These are phyloP conservation scores for Fragaria iinumae DNA, from an alignment of 306 rosid species.

Conservation along the genomic window DNA sequence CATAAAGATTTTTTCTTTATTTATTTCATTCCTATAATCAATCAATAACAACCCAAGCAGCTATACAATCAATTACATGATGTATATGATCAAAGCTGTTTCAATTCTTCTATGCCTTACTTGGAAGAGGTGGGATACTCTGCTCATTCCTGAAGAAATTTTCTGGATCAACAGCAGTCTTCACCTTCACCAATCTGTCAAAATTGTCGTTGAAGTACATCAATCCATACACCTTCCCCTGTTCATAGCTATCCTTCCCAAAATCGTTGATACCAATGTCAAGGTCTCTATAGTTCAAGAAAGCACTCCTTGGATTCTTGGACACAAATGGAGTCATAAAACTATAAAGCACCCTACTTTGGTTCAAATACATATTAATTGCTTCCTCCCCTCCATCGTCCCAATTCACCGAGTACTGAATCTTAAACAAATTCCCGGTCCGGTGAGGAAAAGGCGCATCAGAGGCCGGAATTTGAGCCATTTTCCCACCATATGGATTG, in stretches of 20 bases:
- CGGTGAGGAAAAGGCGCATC: constrained; percentile 76
- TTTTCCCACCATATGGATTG: constrained; percentile 84
- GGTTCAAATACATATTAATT: constrained; percentile 24
- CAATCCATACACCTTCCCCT: constrained; percentile 53
- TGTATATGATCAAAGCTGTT: constrained; percentile 1
- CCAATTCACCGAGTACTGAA: constrained; percentile 71
- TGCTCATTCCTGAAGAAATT: constrained; percentile 80
- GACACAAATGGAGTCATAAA: constrained; percentile 78
- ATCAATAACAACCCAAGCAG: not conserved
- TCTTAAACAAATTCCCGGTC: constrained; percentile 56
- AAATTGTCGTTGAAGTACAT: constrained; percentile 63
- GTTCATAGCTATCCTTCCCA: constrained; percentile 37
- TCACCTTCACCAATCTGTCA: constrained; percentile 61
- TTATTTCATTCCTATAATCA: not conserved
- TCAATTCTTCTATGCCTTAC: constrained; percentile 22
- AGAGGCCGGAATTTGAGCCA: constrained; percentile 42
- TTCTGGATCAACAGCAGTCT: constrained; percentile 53
- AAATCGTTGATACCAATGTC: constrained; percentile 57
- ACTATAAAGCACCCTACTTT: constrained; percentile 44
- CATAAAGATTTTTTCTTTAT: not conserved
- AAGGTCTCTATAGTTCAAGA: constrained; percentile 68
- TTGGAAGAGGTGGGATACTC: constrained; percentile 53
- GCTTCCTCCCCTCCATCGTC: constrained; percentile 25
- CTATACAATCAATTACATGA: not conserved
- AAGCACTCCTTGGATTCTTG: constrained; percentile 71